Evolutionary conservation across 768 basidiomycete species (phyloP).

Genomic region (Scleroderma citrinum): DNA sequence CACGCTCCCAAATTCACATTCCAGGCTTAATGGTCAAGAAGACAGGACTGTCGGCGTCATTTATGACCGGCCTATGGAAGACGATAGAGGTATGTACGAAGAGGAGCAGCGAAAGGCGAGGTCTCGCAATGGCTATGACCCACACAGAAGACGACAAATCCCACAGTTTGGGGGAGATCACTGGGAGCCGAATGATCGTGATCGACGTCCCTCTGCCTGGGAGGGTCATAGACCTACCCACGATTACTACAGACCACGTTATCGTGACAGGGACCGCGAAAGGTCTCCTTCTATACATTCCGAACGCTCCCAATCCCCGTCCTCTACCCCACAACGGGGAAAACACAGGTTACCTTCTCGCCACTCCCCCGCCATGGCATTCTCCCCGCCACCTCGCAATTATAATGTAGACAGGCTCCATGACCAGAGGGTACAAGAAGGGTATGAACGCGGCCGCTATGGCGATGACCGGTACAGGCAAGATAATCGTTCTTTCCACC

Average conservation of each 20-base stretch:
- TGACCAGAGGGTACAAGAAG: conserved; percentile 34
- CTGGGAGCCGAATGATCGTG: conserved; percentile 23
- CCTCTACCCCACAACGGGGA: conserved; percentile 27
- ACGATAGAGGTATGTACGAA: conserved; percentile 38
- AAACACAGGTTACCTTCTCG: conserved; percentile 32
- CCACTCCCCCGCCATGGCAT: conserved; percentile 30
- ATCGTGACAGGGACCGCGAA: conserved; percentile 16
- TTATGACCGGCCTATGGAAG: conserved; percentile 40
- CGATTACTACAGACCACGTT: conserved; percentile 12
- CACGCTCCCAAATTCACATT: conserved; percentile 10
- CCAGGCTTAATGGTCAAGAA: conserved; percentile 20
- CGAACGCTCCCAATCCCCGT: conserved; percentile 33
- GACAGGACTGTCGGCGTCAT: conserved; percentile 14
- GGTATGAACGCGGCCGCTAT: conserved; percentile 25
- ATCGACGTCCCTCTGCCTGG: conserved; percentile 18
- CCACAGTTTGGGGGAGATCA: conserved; percentile 12
- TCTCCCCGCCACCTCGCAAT: conserved; percentile 36
- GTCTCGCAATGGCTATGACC: conserved; percentile 14
- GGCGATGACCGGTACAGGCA: conserved; percentile 10
- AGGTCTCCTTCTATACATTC: conserved; percentile 28
- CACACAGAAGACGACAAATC: conserved; percentile 1
- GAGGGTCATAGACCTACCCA: conserved; percentile 18
- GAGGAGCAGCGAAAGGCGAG: conserved; percentile 25
- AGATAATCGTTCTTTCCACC: conserved; percentile 2
- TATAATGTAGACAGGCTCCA: conserved; percentile 29